Evolutionary conservation across 805 yeast species (phyloP), one percentile per base, ranked within the genome.

Genomic region (Nakazawaea ambrosiae): DNA sequence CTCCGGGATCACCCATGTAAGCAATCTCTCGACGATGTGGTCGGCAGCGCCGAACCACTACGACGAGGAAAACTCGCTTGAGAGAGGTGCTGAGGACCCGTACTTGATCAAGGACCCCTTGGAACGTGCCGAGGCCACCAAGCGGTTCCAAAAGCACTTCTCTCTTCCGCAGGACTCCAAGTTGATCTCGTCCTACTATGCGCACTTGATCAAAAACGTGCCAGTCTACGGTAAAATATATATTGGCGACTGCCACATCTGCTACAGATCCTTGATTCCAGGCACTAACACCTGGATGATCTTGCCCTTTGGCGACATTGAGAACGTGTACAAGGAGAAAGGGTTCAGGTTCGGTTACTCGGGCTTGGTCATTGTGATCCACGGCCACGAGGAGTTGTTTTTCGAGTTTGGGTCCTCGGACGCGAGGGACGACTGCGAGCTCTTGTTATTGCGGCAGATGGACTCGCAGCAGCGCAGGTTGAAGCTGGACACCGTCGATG

Each of bases 211-310:
- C 45, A 71, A 83, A 45, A 73, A 82, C 10, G 60, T 86, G 15
- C 96, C 96, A 1, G 63, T 78, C 1, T 88, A 85, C 57, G 97
- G 97, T 1, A 84, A 85, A 48, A 50, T 89, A 2, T 87, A 87
- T 54, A 48, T 90, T 10, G 85, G 95, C 0, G 63, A 70, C 15
- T 67, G 66, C 22, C 74, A 71, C 39, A 53, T 90, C n/a, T 89
- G 95, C 45, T 90, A 83, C 58, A 65, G 92, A 43, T 80, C 95
- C 26, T 62, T 86, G 26, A 50, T 86, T 3, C 94, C 94, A 0
- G 92, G 94, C 0, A 68, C 82, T 0, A 70, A 73, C 26, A 82
- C 95, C 1, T 74, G 74, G 40, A 85, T 90, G 95, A 74, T 88
- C 5, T 57, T 90, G 7, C 97, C 97, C 0, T 60, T 83, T 27